These are phyloP conservation scores for Conidiobolus incongruus DNA, from an alignment of 371 early-diverging fungal species.

Conservation along the genomic window DNA sequence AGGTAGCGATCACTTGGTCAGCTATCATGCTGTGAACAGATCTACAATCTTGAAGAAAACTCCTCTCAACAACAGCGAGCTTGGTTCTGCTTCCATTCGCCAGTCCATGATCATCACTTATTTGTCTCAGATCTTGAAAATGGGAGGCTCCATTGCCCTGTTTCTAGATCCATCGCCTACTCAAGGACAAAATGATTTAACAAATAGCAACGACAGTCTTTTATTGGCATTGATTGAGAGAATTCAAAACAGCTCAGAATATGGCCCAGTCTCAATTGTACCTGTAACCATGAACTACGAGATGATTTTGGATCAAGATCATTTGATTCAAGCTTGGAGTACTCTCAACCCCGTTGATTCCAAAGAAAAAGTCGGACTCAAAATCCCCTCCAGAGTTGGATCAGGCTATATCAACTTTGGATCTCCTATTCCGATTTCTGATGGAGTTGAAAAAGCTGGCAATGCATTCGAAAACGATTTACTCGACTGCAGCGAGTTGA, in stretches of 20 bases:
- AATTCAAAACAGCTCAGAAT: background rate
- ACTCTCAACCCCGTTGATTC: background rate
- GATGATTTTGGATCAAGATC: background rate
- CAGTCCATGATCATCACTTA: no score
- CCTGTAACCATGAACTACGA: background rate
- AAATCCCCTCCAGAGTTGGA: no score
- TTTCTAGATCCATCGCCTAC: background rate
- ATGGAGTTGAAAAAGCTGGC: background rate
- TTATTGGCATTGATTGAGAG: background rate
- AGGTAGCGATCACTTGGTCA: background rate
- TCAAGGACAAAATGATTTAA: no score
- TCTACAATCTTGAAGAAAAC: background rate
- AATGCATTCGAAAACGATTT: background rate
- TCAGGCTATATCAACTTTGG: no score
- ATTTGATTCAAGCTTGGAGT: background rate
- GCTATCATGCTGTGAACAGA: background rate
- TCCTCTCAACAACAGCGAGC: background rate
- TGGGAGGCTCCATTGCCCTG: background rate
- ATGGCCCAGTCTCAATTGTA: background rate
- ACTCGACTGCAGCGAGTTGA: background rate
- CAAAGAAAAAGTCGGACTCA: no score
- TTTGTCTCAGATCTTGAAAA: background rate
- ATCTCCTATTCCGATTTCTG: background rate
- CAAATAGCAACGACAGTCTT: background rate
- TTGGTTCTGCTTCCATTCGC: background rate